Conservation (phyloP, 805 yeast genomes). For the Saturnispora zaruensis region DNA sequence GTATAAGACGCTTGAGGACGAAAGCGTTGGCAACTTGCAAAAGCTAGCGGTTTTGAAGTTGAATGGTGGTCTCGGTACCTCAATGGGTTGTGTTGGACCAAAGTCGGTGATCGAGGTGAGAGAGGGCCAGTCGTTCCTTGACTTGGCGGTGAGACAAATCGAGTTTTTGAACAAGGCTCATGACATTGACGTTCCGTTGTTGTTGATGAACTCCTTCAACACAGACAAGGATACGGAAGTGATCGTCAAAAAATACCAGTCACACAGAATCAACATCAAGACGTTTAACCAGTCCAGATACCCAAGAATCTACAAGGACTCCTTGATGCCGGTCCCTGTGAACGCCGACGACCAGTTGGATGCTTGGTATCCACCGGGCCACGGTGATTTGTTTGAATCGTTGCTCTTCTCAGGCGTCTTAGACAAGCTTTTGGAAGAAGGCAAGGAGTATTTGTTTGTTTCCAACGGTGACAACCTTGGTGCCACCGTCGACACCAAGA, state of each 20-base stretch:
- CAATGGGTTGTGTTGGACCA: conserved; percentile 99
- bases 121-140: conserved; percentile 96
- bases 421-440: conserved; percentile 81
- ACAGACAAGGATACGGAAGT: conserved; percentile 93
- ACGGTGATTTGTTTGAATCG: conserved; percentile 94
- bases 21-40: conserved; percentile 38
- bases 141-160: conserved; percentile 92
- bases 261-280: conserved; percentile 89
- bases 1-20: conserved; percentile 46
- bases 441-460: conserved; percentile 90
- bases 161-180: conserved; percentile 86
- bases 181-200: conserved; percentile 89
- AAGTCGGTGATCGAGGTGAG: conserved; percentile 97
- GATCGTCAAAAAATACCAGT: conserved; percentile 92
- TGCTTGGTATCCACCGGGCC: conserved; percentile 99
- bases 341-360: conserved; percentile 63
- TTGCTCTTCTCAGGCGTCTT: conserved; percentile 85
- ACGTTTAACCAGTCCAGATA: conserved; percentile 97
- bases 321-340: conserved; percentile 91
- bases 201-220: conserved; percentile 97
- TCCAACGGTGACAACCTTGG: conserved; percentile 98
- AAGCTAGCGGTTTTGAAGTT: conserved; percentile 92
- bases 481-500: conserved; percentile 90
- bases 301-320: conserved; percentile 93
- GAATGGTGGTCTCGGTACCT: conserved; percentile 97